These are phyloP conservation scores for Panellus pusillus DNA, from an alignment of 768 basidiomycete genomes.

Conservation along the genomic window DNA sequence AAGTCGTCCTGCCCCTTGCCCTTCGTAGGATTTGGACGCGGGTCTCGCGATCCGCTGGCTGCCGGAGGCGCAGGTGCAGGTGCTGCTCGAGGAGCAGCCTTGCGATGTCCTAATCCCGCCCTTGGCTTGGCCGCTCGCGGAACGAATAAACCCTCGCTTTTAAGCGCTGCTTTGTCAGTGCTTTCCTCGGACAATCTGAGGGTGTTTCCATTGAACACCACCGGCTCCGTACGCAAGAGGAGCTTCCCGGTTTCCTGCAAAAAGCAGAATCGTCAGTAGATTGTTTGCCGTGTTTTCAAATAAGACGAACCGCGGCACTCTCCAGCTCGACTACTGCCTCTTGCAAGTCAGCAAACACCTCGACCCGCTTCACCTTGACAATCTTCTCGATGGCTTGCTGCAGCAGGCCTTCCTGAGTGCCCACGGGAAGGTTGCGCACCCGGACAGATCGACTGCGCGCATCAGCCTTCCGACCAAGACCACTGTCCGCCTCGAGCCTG, in stretches of 20 bases:
- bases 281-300: background rate
- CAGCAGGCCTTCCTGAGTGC: slow-evolving; percentile 85
- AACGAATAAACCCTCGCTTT: slow-evolving; percentile 56
- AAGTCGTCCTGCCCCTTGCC: slow-evolving; percentile 82
- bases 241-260: slow-evolving; percentile 81
- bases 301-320: slow-evolving; percentile 56
- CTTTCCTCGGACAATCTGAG: slow-evolving; percentile 63
- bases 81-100: slow-evolving; percentile 29
- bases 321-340: slow-evolving; percentile 70
- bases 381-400: slow-evolving; percentile 89
- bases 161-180: slow-evolving; percentile 33
- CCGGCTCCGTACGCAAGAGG: slow-evolving; percentile 67
- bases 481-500: slow-evolving; percentile 54
- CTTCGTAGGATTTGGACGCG: slow-evolving; percentile 21
- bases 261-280: background rate
- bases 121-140: slow-evolving; percentile 69
- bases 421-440: slow-evolving; percentile 69
- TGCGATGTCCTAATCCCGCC: slow-evolving; percentile 68
- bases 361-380: slow-evolving; percentile 66
- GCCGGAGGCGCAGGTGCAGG: slow-evolving; percentile 24
- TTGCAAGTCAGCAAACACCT: slow-evolving; percentile 62
- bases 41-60: slow-evolving; percentile 18
- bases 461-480: slow-evolving; percentile 56
- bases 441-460: slow-evolving; percentile 71
- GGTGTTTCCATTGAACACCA: slow-evolving; percentile 63